A percentile compares a stretch with the other conserved stretches of the same genome.
These are phyloP conservation scores for Geosiphon pyriformis DNA, from an alignment of 192 early-diverging fungal species.

Conservation along the genomic window DNA sequence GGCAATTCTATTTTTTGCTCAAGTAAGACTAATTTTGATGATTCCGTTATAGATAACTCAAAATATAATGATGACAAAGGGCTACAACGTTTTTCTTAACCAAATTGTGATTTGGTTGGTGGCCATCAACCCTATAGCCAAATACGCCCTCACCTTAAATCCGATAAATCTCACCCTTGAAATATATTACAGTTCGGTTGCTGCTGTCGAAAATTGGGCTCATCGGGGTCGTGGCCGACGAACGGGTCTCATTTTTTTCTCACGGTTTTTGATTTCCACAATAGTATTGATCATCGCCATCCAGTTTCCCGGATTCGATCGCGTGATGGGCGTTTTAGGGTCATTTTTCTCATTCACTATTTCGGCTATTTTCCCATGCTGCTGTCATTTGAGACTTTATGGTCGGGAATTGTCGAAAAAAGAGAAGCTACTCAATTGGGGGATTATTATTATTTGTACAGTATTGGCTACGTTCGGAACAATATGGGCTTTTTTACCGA, in stretches of 20 bases:
- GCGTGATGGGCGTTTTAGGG: slow-evolving; percentile 59
- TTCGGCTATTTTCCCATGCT: slow-evolving; percentile 45
- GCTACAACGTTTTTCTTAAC: slow-evolving; percentile 46
- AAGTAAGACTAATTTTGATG: slow-evolving; percentile 21
- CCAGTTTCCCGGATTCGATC: slow-evolving; percentile 59
- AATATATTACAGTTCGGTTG: slow-evolving; percentile 22
- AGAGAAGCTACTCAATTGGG: slow-evolving; percentile 10
- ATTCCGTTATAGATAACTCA: slow-evolving; percentile 64
- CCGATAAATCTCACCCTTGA: slow-evolving; percentile 52
- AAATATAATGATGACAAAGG: slow-evolving; percentile 55
- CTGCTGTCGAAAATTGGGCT: slow-evolving; percentile 25
- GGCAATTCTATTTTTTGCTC: background rate
- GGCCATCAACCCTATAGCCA: slow-evolving; percentile 65
- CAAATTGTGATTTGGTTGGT: slow-evolving; percentile 54
- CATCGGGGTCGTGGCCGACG: slow-evolving; percentile 27
- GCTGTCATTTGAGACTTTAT: slow-evolving; percentile 43
- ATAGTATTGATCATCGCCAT: slow-evolving; percentile 47
- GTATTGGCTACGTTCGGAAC: slow-evolving; percentile 23
- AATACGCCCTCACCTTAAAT: slow-evolving; percentile 60
- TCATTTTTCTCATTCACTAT: slow-evolving; percentile 46
- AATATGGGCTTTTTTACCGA: slow-evolving; percentile 31
- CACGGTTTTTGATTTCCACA: slow-evolving; percentile 33
- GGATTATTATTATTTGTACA: slow-evolving; percentile 15
- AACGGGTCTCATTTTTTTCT: slow-evolving; percentile 21
- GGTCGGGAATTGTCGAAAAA: slow-evolving; percentile 14